phyloP scores from a whole-genome alignment of 306 rosid genomes.

The Adenanthera pavonina region DNA sequence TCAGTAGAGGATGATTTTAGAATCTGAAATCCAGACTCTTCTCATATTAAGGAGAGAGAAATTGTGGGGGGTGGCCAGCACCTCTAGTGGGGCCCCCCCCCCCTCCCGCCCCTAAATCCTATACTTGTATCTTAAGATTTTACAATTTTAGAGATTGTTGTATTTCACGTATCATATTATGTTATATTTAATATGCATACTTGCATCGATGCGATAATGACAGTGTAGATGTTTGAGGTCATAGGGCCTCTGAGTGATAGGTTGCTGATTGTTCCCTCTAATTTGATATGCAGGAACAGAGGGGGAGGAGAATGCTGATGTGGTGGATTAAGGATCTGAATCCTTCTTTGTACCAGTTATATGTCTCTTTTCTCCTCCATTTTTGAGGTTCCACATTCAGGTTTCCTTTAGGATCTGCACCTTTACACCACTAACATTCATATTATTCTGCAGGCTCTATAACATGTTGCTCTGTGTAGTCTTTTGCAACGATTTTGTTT shows the following conservation, averaged over 20 bases:
- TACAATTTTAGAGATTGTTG: too few species aligned
- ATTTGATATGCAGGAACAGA: slow-evolving; percentile 57
- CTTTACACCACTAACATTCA: slow-evolving; percentile 30
- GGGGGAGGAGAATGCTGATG: slow-evolving; percentile 42
- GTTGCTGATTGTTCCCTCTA: slow-evolving; percentile 32
- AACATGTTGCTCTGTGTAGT: slow-evolving; percentile 42
- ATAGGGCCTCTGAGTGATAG: slow-evolving; percentile 6
- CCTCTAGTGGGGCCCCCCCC: too few species aligned
- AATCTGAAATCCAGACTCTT: too few species aligned
- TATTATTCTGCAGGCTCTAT: slow-evolving; percentile 26
- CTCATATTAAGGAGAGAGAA: too few species aligned
- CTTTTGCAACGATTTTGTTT: slow-evolving; percentile 46
- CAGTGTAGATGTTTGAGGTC: background rate
- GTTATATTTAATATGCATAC: background rate
- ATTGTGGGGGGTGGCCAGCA: too few species aligned
- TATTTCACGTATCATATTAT: background rate
- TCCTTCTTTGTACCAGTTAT: slow-evolving; percentile 32
- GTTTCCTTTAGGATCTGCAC: slow-evolving; percentile 35
- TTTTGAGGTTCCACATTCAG: slow-evolving; percentile 33
- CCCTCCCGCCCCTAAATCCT: too few species aligned
- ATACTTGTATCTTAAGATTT: too few species aligned
- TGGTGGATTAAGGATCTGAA: slow-evolving; percentile 29
- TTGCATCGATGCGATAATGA: background rate
- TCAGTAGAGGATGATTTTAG: too few species aligned
- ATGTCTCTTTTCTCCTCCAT: slow-evolving; percentile 28